phyloP scores from a whole-genome alignment of 768 basidiomycete species.

The Termitomyces sp. region DNA sequence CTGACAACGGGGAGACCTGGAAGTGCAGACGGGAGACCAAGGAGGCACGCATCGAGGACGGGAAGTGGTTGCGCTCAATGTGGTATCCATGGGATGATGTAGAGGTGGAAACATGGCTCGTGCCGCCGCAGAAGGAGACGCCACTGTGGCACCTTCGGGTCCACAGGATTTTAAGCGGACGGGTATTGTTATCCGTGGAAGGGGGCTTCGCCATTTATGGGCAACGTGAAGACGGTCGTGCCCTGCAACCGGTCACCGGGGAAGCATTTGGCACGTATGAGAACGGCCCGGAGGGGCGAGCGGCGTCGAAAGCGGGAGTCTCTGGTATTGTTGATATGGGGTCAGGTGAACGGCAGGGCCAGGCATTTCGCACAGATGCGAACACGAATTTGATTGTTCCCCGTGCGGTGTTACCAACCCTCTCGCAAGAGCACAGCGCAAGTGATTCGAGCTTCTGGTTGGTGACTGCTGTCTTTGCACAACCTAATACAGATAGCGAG shows the following conservation, averaged over 20 bases:
- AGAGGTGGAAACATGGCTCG: conserved; percentile 68
- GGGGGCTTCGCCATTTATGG: conserved; percentile 71
- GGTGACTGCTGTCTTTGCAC: conserved; percentile 35
- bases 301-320: conserved; percentile 54
- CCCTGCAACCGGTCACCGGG: conserved; percentile 42
- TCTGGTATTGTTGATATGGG: conserved; percentile 54
- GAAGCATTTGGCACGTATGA: conserved; percentile 46
- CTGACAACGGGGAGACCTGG: conserved; percentile 70
- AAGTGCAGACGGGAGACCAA: conserved; percentile 58
- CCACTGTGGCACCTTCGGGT: conserved; percentile 69
- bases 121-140: conserved; percentile 52
- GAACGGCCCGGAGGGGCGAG: conserved; percentile 41
- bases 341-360: conserved; percentile 23
- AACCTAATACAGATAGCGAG: neutral
- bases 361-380: conserved; percentile 60
- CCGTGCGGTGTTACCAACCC: conserved; percentile 57
- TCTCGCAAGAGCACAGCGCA: conserved; percentile 42
- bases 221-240: conserved; percentile 54
- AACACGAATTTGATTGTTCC: conserved; percentile 34
- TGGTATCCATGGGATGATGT: conserved; percentile 77
- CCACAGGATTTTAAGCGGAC: conserved; percentile 51
- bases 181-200: conserved; percentile 55
- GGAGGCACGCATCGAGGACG: conserved; percentile 51
- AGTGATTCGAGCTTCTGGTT: conserved; percentile 46
- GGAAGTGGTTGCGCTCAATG: conserved; percentile 55